These are phyloP conservation scores for Selenicereus undatus DNA, from an alignment of 148 eudicot species.

Conservation along the genomic window DNA sequence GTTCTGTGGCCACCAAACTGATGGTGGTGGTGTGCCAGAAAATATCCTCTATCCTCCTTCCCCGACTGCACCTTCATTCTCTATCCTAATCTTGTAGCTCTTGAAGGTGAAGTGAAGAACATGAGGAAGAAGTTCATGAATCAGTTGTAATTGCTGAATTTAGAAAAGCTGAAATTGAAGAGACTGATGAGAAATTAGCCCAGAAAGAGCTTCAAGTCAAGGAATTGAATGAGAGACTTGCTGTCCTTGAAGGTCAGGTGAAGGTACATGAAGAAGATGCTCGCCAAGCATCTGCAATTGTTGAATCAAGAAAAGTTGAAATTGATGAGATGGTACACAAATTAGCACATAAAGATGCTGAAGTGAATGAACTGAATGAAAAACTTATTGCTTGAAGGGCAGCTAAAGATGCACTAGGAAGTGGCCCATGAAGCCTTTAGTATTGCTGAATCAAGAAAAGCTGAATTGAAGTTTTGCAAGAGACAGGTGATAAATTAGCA, in stretches of 20 bases:
- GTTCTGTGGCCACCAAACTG: too few species aligned
- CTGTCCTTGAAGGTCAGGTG: constrained; percentile 21
- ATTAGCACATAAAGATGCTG: constrained; percentile 23
- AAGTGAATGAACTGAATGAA: constrained; percentile 24
- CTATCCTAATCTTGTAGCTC: not conserved
- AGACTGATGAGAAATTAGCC: constrained; percentile 23
- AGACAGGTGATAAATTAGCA: constrained; percentile 10
- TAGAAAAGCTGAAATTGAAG: constrained; percentile 23
- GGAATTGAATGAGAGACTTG: constrained; percentile 24
- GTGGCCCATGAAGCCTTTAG: constrained; percentile 33
- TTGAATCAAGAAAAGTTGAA: constrained; percentile 25
- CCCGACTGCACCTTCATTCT: too few species aligned
- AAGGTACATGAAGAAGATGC: constrained; percentile 25
- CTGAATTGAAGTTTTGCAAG: constrained; percentile 45
- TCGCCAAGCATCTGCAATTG: constrained; percentile 22
- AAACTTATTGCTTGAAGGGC: constrained; percentile 22
- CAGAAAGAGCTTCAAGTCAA: constrained; percentile 26
- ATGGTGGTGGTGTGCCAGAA: too few species aligned
- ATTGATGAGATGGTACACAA: constrained; percentile 31
- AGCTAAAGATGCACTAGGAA: constrained; percentile 24
- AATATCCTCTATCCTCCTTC: too few species aligned
- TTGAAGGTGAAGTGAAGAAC: constrained; percentile 22
- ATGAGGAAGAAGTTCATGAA: constrained; percentile 22
- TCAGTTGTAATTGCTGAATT: constrained; percentile 21
- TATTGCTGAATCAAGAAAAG: constrained; percentile 48